Evolutionary conservation across 345 rosid species (phyloP).

Genomic region (Eucalyptus rudis): DNA sequence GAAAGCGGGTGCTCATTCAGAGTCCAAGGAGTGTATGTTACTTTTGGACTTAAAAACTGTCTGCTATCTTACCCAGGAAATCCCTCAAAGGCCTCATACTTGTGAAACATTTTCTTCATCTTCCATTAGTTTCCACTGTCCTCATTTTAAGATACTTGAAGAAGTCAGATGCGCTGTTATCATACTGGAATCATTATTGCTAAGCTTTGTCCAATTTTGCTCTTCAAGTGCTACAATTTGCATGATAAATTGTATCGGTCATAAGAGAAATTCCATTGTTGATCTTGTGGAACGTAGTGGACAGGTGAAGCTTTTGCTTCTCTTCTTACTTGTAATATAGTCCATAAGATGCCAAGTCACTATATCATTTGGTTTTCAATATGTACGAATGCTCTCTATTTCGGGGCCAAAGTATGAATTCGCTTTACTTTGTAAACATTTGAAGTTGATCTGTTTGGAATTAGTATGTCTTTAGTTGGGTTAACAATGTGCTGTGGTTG

Average conservation of each 20-base stretch:
- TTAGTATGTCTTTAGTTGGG: neutral
- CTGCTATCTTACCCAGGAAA: neutral
- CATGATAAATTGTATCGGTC: neutral
- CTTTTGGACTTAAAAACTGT: neutral
- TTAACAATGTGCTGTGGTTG: neutral
- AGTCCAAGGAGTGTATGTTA: neutral
- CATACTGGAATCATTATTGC: neutral
- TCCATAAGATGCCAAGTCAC: neutral
- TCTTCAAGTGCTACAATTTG: neutral
- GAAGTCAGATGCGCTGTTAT: neutral
- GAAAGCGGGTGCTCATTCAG: neutral
- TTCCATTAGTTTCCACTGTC: neutral
- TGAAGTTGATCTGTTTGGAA: neutral
- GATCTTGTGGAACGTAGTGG: neutral
- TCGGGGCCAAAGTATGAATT: neutral
- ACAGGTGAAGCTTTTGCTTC: neutral
- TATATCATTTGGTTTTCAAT: neutral
- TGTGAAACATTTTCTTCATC: neutral
- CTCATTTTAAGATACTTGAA: neutral
- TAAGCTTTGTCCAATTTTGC: neutral
- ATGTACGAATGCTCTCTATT: neutral
- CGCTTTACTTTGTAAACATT: neutral
- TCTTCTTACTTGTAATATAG: neutral
- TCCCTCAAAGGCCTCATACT: neutral
- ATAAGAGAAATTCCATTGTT: neutral